phyloP scores from a whole-genome alignment of 2,329 filamentous ascomycete species.

The Diplodia intermedia region DNA sequence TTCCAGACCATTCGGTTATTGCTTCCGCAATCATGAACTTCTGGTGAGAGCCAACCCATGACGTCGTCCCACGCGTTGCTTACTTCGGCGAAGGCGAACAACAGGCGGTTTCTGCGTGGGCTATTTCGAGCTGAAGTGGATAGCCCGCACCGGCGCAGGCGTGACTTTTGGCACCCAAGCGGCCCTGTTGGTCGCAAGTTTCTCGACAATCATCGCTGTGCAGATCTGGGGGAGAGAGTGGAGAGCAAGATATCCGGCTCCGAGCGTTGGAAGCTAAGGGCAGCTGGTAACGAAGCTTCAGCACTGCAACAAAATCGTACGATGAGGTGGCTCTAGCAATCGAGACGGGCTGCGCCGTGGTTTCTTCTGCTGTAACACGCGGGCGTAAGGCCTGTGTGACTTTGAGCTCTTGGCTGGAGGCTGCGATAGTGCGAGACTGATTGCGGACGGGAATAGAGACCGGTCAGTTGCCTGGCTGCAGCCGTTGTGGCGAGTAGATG shows the following conservation, averaged over 20 bases:
- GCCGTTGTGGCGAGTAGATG: slow-evolving; percentile 18
- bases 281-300: no score
- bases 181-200: slow-evolving; percentile 41
- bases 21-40: slow-evolving; percentile 45
- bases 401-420: neutral
- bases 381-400: neutral
- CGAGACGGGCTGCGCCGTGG: neutral
- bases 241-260: slow-evolving; percentile 18
- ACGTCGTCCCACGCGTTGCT: neutral
- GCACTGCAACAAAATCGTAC: neutral
- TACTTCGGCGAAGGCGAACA: slow-evolving; percentile 36
- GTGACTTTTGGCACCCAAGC: slow-evolving; percentile 47
- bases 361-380: slow-evolving; percentile 9
- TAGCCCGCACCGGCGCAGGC: slow-evolving; percentile 40
- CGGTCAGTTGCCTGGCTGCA: neutral
- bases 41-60: neutral
- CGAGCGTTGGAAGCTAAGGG: neutral
- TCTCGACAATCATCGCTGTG: slow-evolving; percentile 18
- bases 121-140: slow-evolving; percentile 48
- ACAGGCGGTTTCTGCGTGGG: slow-evolving; percentile 45
- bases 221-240: slow-evolving; percentile 12
- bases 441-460: neutral
- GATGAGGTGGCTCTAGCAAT: slow-evolving; percentile 11
- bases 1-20: slow-evolving; percentile 43
- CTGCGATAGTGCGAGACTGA: neutral